These are phyloP conservation scores for Crassisporium funariophilum DNA, from an alignment of 768 basidiomycete species.

Conservation along the genomic window DNA sequence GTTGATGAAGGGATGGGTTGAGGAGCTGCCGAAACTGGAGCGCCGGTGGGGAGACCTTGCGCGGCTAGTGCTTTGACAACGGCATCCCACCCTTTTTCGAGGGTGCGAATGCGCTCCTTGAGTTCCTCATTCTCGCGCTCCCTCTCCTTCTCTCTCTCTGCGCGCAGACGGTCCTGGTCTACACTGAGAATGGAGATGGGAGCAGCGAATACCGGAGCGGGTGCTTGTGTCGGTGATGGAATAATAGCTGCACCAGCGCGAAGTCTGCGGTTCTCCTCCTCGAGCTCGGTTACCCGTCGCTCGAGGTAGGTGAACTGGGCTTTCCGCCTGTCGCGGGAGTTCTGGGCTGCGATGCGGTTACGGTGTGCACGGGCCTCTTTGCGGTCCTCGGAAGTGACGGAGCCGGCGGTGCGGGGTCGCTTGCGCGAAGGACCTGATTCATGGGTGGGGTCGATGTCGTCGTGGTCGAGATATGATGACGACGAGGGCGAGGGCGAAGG, in stretches of 20 bases:
- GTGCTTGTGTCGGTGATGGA: slow-evolving; percentile 17
- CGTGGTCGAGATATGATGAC: slow-evolving; percentile 17
- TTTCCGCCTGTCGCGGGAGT: slow-evolving; percentile 89
- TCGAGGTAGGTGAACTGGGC: slow-evolving; percentile 76
- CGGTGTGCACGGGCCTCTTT: slow-evolving; percentile 88
- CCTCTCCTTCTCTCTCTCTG: slow-evolving; percentile 48
- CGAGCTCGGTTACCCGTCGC: slow-evolving; percentile 67
- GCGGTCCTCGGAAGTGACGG: slow-evolving; percentile 62
- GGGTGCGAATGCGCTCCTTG: slow-evolving; percentile 72
- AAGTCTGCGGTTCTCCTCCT: slow-evolving; percentile 81
- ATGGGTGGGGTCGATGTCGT: slow-evolving; percentile 15
- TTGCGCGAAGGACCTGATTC: slow-evolving; percentile 65
- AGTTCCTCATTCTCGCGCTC: slow-evolving; percentile 78
- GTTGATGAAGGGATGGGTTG: slow-evolving; percentile 21
- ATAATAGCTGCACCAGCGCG: slow-evolving; percentile 49
- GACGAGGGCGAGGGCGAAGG: slow-evolving; percentile 9
- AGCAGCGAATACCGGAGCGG: slow-evolving; percentile 17
- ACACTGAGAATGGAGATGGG: slow-evolving; percentile 19
- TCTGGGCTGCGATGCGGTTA: slow-evolving; percentile 92
- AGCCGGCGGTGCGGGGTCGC: slow-evolving; percentile 57
- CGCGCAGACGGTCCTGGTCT: slow-evolving; percentile 33
- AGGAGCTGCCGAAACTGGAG: slow-evolving; percentile 29
- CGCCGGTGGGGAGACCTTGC: slow-evolving; percentile 60
- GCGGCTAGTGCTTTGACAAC: slow-evolving; percentile 74
- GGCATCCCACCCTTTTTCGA: slow-evolving; percentile 81